Base-by-base conservation (phyloP, 768 basidiomycete species). In the Tephrocybe sp. region DNA sequence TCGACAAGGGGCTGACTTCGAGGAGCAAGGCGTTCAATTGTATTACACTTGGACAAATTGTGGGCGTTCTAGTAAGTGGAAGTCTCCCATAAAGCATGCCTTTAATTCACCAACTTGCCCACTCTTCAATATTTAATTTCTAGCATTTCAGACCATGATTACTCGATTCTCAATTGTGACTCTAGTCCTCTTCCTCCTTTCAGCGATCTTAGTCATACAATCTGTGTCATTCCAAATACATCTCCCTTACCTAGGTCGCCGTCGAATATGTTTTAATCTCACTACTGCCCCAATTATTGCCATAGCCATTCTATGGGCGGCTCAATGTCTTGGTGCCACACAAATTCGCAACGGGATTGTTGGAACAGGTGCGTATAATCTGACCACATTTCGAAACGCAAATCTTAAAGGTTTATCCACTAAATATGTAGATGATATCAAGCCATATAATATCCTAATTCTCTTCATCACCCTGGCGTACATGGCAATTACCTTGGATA, bases 401-500 rank as follows among this genome's bases (percentile, higher is more conserved):
- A 2, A 48, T 26, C 11, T 30, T 42, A 13, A 26, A 3, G 26
- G 4, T 3, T 26, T 33, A 11, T n/a, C 32, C 14, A 26, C 33
- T 20, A 9, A 32, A 33, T 23, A 11, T 9, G 56, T 56, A 68
- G 85, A 86, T 49, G 86, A 86, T 7, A 80, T 98, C 14, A 82
- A 88, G 58, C 96, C 96, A 0, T 90, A 94, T 64, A 91, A 97
- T 64, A 95, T 99, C 56, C 80, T 99, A 66, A 90, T 92, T 23
- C 72, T 99, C 1, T 98, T 99, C 70, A 84, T 92, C 55, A 90
- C 89, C 3, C 76, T 98, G 49, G 92, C 94, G 0, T 98, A 98
- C 69, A 87, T 97, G 75, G 85, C 94, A 2, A 87, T 97, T 23
- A 91, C 95, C 0, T 77, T 98, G 32, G 96, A 98, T 62, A 79